Evolutionary conservation across 2,329 filamentous ascomycete species (phyloP).

Genomic region (Dendryphion nanum): DNA sequence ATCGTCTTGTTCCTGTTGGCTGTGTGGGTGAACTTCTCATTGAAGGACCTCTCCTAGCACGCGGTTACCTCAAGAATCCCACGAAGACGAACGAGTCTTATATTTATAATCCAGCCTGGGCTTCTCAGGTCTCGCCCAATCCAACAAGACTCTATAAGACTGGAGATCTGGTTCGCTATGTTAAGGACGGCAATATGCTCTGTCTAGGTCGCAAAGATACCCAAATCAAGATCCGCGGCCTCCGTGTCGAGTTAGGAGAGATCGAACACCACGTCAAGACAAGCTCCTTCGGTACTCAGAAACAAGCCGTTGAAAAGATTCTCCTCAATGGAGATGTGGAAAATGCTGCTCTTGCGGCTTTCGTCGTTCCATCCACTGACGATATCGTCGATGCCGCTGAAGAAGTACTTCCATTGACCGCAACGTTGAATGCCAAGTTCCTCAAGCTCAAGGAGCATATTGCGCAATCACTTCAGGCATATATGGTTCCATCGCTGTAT

Average conservation of each 20-base stretch:
- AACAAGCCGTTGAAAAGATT: slow-evolving; percentile 9
- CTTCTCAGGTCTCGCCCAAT: slow-evolving; percentile 6
- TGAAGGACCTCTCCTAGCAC: slow-evolving; percentile 17
- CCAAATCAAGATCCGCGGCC: slow-evolving; percentile 22
- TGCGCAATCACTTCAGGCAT: slow-evolving; percentile 7
- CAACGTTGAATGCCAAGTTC: slow-evolving; percentile 6
- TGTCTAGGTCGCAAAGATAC: slow-evolving; percentile 19
- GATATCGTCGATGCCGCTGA: slow-evolving; percentile 1
- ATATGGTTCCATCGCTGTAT: slow-evolving; percentile 17
- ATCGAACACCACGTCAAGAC: slow-evolving; percentile 18
- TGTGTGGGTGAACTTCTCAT: slow-evolving; percentile 22
- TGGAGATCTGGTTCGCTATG: slow-evolving; percentile 18
- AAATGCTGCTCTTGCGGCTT: slow-evolving; percentile 10
- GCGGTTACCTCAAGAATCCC: slow-evolving; percentile 21
- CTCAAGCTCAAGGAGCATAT: slow-evolving; percentile 6
- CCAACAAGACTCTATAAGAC: slow-evolving; percentile 16
- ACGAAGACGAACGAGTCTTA: slow-evolving; percentile 15
- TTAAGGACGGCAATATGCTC: slow-evolving; percentile 12
- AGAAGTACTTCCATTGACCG: slow-evolving; percentile 3
- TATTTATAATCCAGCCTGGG: slow-evolving; percentile 11
- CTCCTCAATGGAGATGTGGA: slow-evolving; percentile 8
- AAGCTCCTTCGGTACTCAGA: slow-evolving; percentile 3
- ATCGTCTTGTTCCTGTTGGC: slow-evolving; percentile 16
- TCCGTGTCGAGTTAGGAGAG: slow-evolving; percentile 19
- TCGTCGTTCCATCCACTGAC: slow-evolving; percentile 5